These are phyloP conservation scores for Lactarius evosmus DNA, from an alignment of 768 basidiomycete genomes.

Conservation along the genomic window DNA sequence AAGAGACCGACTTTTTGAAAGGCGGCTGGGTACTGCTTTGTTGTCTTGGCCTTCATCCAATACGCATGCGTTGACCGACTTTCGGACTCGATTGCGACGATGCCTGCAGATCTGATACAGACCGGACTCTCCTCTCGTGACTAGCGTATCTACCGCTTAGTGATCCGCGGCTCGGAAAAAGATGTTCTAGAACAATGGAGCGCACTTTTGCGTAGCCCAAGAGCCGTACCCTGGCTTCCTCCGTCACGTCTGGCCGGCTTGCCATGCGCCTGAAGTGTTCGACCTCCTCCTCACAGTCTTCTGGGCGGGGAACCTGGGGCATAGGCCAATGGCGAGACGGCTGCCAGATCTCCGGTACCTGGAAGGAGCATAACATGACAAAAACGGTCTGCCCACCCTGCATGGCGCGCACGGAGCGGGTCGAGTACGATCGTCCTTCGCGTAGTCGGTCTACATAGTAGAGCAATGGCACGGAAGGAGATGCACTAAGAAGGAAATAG, in stretches of 20 bases:
- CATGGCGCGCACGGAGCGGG: conserved; percentile 46
- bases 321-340: conserved; percentile 65
- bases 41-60: conserved; percentile 76
- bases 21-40: conserved; percentile 60
- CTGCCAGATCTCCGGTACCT: conserved; percentile 74
- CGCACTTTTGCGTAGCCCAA: conserved; percentile 34
- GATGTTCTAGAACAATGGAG: conserved; percentile 7
- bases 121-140: conserved; percentile 69
- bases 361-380: conserved; percentile 78
- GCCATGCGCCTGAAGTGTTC: conserved; percentile 34
- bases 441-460: conserved; percentile 77
- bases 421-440: conserved; percentile 70
- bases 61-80: conserved; percentile 51
- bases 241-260: conserved; percentile 37
- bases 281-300: conserved; percentile 39
- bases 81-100: conserved; percentile 45
- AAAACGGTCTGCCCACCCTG: conserved; percentile 53
- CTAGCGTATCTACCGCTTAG: conserved; percentile 37
- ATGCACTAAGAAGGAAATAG: conserved; percentile 77
- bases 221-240: conserved; percentile 36
- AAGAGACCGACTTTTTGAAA: conserved; percentile 64
- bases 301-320: conserved; percentile 56
- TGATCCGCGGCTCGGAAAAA: neutral
- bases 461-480: conserved; percentile 67
- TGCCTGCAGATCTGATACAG: conserved; percentile 54